phyloP scores from a whole-genome alignment of 2,329 filamentous ascomycete species.

The Phialophora expanda region DNA sequence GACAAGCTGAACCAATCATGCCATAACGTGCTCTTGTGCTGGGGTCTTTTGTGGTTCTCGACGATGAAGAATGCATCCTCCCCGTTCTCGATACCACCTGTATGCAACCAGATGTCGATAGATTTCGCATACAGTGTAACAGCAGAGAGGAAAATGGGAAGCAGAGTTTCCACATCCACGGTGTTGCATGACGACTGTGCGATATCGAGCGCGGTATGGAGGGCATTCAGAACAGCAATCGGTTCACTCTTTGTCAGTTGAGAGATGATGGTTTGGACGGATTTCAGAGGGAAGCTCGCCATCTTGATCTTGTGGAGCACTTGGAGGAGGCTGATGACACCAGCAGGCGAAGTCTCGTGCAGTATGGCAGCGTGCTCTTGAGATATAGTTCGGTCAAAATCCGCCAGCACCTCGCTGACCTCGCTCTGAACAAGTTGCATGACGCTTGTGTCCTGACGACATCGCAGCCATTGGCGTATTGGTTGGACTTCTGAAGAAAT shows the following conservation, averaged over 20 bases:
- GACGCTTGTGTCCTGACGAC: conserved; percentile 12
- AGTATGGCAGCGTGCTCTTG: conserved; percentile 22
- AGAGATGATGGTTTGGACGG: conserved; percentile 11
- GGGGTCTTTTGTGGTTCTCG: conserved; percentile 10
- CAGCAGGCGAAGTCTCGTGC: conserved; percentile 17
- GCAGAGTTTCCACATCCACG: conserved; percentile 15
- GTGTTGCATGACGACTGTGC: conserved; percentile 24
- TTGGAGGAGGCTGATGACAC: conserved; percentile 28
- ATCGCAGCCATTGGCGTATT: conserved; percentile 29
- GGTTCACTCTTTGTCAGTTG: conserved; percentile 19
- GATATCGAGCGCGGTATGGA: conserved; percentile 22
- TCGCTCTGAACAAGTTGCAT: conserved; percentile 32
- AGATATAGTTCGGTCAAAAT: conserved; percentile 22
- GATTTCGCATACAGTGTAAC: conserved; percentile 28
- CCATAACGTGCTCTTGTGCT: conserved; percentile 29
- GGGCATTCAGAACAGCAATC: conserved; percentile 20
- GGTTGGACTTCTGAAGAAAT: conserved; percentile 22
- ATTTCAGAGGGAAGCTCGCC: conserved; percentile 11
- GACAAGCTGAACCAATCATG: conserved; percentile 33
- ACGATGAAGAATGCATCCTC: conserved; percentile 26
- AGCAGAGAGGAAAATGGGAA: conserved; percentile 29
- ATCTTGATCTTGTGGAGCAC: conserved; percentile 19
- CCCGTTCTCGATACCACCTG: conserved; percentile 18
- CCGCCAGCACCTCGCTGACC: conserved; percentile 18
- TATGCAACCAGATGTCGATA: conserved; percentile 29